Percentiles rank a stretch among this genome's conserved stretches.
phyloP scores from a whole-genome alignment of 129 eudicot species.

The Lactuca sativa region DNA sequence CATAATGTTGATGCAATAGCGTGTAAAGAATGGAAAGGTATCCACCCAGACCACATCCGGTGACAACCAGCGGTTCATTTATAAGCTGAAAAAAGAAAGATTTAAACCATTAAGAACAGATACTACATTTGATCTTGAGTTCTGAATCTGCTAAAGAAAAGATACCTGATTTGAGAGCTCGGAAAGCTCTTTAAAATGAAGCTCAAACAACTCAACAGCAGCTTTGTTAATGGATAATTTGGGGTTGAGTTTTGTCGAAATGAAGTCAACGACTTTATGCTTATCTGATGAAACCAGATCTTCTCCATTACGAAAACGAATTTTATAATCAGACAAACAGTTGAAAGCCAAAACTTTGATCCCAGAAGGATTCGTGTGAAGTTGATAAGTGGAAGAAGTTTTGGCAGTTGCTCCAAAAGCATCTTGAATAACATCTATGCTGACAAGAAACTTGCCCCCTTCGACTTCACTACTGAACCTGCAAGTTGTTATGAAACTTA shows the following conservation, averaged over 20 bases:
- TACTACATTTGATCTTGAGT: background rate
- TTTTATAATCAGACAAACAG: background rate
- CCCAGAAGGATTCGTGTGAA: constrained; percentile 1
- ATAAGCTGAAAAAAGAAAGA: constrained; percentile 16
- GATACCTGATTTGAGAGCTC: constrained; percentile 19
- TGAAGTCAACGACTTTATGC: constrained; percentile 19
- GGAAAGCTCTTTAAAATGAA: background rate
- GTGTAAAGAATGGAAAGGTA: constrained; percentile 52
- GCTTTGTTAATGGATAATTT: constrained; percentile 28
- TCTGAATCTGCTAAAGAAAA: background rate
- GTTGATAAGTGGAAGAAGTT: background rate
- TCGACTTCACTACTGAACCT: constrained; percentile 42
- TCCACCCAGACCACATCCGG: constrained; percentile 46
- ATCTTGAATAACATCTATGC: background rate
- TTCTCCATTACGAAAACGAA: constrained; percentile 12
- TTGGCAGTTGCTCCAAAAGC: background rate
- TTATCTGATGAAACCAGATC: constrained; percentile 24
- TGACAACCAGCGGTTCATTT: constrained; percentile 32
- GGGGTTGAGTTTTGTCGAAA: constrained; percentile 39
- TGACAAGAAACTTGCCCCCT: constrained; percentile 8
- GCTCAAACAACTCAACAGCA: constrained; percentile 29
- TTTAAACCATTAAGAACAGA: background rate
- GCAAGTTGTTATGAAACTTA: constrained; percentile 1
- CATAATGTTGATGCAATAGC: constrained; percentile 33
- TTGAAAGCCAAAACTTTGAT: constrained; percentile 6